Base-by-base conservation (phyloP, 2,329 filamentous ascomycete species). In the Botrytis squamosa region DNA sequence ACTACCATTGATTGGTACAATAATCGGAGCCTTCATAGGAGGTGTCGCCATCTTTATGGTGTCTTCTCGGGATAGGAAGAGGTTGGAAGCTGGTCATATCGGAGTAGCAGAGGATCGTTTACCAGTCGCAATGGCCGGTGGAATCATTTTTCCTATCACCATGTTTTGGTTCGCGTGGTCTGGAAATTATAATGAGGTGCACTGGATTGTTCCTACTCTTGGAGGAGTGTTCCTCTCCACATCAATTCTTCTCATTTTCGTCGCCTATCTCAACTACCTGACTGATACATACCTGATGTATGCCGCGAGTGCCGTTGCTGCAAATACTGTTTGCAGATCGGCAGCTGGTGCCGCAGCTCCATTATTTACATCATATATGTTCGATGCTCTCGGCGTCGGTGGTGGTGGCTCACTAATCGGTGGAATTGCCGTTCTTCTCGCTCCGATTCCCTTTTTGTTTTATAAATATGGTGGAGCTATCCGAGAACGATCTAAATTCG, bases 1-100 rank as follows among this genome's bases (percentile, higher is more conserved):
- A 33, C 84, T 92, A 0, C 85, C 92, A 1, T 93, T 93, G 81
- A 80, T 93, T 38, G 91, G 92, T 59, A 88, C 93, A 8, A 84
- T 84, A 0, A 75, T 86, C 22, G 86, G 86, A 1, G 77, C 81
- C 8, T 40, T 81, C 2, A 77, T 85, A 42, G 84, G 83, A 22
- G 75, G 80, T 2, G 46, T 68, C 14, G 73, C 85, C 10, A 85
- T 86, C 59, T 91, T 95, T 75, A 71, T 78, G 20, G 78, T 77
- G 62, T 81, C 78, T n/a, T 78, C 80, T 29, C 77, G 77, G 65
- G 84, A 83, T 38, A 78, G 79, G 10, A 85, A 81, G 74, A 78
- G 70, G 36, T 74, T 77, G 10, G 78, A 80, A 29, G 73, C 81
- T n/a, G 76, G 79, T 12, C 76, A 81, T 46, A 74, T 73, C 46